Conservation (phyloP, 140 eudicot species). For the Flaveria floridana region DNA sequence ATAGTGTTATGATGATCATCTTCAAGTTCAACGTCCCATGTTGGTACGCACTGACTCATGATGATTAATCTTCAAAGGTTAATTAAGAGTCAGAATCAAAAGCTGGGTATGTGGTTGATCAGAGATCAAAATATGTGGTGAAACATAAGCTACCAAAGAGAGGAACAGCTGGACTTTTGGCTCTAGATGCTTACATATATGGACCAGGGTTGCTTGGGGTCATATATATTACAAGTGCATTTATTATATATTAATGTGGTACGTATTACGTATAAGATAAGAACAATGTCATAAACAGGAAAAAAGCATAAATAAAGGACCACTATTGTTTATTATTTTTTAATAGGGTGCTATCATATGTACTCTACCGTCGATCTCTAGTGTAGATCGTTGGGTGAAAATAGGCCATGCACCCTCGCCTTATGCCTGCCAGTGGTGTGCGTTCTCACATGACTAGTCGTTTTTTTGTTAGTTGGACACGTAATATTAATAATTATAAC, state of each 20-base stretch:
- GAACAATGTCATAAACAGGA: slow-evolving; percentile 33
- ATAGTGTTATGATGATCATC: neutral
- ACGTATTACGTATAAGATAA: slow-evolving; percentile 14
- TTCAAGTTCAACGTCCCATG: slow-evolving; percentile 53
- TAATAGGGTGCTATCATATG: neutral
- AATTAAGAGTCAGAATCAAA: neutral
- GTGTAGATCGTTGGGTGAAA: neutral
- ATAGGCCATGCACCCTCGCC: too few species aligned
- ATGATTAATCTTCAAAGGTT: slow-evolving; percentile 28
- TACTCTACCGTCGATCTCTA: too few species aligned
- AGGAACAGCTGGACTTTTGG: slow-evolving; percentile 24
- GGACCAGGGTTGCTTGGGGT: slow-evolving; percentile 38
- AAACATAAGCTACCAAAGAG: slow-evolving; percentile 1
- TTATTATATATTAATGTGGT: slow-evolving; percentile 17
- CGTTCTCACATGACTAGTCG: too few species aligned
- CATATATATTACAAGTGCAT: slow-evolving; percentile 29
- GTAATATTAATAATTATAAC: too few species aligned
- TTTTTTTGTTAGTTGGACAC: too few species aligned
- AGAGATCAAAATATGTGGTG: slow-evolving; percentile 20
- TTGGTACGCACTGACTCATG: slow-evolving; percentile 77
- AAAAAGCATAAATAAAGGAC: slow-evolving; percentile 17
- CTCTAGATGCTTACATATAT: slow-evolving; percentile 34
- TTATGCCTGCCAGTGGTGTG: too few species aligned
- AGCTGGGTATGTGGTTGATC: neutral
- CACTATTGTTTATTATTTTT: slow-evolving; percentile 29